Base-by-base conservation (phyloP, 1,139 yeast species). In the Hanseniaspora gamundiae region DNA sequence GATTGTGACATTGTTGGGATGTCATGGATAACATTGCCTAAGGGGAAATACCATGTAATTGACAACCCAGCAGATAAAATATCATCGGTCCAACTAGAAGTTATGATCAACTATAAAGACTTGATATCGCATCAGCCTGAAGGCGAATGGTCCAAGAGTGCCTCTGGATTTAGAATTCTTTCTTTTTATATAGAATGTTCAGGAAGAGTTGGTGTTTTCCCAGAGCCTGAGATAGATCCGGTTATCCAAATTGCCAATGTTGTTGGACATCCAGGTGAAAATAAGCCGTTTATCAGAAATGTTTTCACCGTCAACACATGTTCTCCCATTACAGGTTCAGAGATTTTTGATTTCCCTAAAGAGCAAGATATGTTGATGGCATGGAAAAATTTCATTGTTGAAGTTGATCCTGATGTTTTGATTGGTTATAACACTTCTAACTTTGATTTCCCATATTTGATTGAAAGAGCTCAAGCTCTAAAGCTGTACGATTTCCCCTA, bases 141-240 rank as follows among this genome's bases (percentile, higher is more conserved):
- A 59, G 97, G 95, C 2, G 88, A 87, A 49, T 93, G 94, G 93
- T 73, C 86, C 39, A 82, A 80, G 53, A 82, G 85, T 68, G 97
- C 98, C 0, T 98, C 98, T 0, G 26, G 26, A 9, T 70, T 93
- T 49, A 80, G 99, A 57, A 80, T 93, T 40, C 68, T 93, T 50
- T 87, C 97, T 10, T 91, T 91, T 61, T 98, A 93, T 69, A 91
- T 93, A 49, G 99, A 93, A 65, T 93, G 99, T 73, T 94, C 98
- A 6, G 98, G 98, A 42, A 76, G 99, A 63, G 84, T 86, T 51
- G 98, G 98, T 44, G 74, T 91, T 17, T 93, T 93, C 61, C 98
- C 99, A 0, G 98, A 93, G 59, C 83, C 99, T 1, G 82, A 84
- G 49, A 74, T 78, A 42, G 99, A 93, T 64, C 83, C 95, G 0